Evolutionary conservation across 176 grass and related monocot species (phyloP), one percentile per base, ranked within the genome.

Genomic region (Oryza meyeriana): DNA sequence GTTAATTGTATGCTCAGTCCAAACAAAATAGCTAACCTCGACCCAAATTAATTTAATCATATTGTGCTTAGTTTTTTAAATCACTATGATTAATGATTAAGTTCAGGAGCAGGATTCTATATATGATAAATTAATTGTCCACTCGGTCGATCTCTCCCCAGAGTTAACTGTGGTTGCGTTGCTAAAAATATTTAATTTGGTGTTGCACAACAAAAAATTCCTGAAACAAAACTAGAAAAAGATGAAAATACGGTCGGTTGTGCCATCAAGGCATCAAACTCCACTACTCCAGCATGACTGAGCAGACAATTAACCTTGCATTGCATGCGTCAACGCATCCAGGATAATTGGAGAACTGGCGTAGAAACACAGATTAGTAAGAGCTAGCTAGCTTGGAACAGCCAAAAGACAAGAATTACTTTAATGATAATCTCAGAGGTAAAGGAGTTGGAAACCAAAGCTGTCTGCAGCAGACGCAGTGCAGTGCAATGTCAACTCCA

Each of bases 391-490:
- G 85, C 85, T 71, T 87, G 63, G 14, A 81, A 58, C 13, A 61
- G 47, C 36, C 85, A 81, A 87, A 87, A 81, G 85, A 81, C 78
- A 87, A 48, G 14, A 48, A 48, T n/a, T n/a, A n/a, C 1, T 48
- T 48, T 18, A 48, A 48, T 48, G 5, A 10, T 34, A 74, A 75
- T 87, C 71, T 47, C 61, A 57, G 59, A 71, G 62, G 62, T 61
- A 66, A 75, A 80, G 42, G 59, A 86, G 71, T 81, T 71, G 79
- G 25, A 81, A 5, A 65, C 13, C 8, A 18, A 68, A 27, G 13
- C 42, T 69, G 36, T 40, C 33, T 29, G 16, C 35, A 11, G 24
- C 16, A 33, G 32, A 33, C 32, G 32, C 32, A 4, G 32, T 33
- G 32, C 32, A 66, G 1, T n/a, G n/a, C 61, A 48, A 82, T 25